Conservation (phyloP, 495 filamentous ascomycete genomes). For the Penicillium macrosclerotiorum region DNA sequence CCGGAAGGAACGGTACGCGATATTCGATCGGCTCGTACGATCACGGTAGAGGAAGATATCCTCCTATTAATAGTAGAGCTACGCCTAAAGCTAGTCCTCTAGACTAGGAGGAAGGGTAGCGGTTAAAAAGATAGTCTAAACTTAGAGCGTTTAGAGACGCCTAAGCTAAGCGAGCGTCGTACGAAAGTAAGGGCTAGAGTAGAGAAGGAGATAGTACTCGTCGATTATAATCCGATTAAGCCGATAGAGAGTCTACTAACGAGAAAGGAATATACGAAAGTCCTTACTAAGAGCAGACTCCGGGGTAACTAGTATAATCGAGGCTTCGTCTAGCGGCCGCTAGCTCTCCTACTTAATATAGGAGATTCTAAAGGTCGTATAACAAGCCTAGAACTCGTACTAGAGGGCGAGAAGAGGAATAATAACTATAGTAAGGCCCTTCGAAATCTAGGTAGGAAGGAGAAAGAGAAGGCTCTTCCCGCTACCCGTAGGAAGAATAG, state of each 20-base stretch:
- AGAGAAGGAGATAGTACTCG: conserved; percentile 19
- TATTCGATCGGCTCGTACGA: background rate
- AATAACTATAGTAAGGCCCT: background rate
- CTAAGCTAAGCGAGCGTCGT: background rate
- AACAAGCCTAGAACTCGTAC: background rate
- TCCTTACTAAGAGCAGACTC: conserved; percentile 6
- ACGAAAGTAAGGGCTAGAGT: conserved; percentile 5
- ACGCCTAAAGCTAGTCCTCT: background rate
- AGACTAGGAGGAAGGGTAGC: background rate
- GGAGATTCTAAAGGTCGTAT: background rate
- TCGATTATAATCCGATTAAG: conserved; percentile 22
- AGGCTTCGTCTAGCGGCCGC: conserved; percentile 6
- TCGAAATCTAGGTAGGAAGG: too few relatives aligned
- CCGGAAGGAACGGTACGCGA: background rate
- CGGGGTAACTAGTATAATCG: conserved; percentile 19
- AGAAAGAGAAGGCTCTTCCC: too few relatives aligned
- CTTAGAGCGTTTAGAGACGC: conserved; percentile 4
- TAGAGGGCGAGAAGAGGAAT: background rate
- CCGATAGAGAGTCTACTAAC: conserved; percentile 2
- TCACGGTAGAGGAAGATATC: background rate
- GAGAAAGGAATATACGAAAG: conserved; percentile 19
- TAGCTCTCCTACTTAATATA: conserved; percentile 8
- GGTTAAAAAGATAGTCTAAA: background rate
- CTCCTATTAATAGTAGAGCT: conserved; percentile 2
- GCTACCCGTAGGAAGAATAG: too few relatives aligned